Evolutionary conservation across 2,329 filamentous ascomycete genomes (phyloP).

Genomic region (Ceratocystis huliohia): DNA sequence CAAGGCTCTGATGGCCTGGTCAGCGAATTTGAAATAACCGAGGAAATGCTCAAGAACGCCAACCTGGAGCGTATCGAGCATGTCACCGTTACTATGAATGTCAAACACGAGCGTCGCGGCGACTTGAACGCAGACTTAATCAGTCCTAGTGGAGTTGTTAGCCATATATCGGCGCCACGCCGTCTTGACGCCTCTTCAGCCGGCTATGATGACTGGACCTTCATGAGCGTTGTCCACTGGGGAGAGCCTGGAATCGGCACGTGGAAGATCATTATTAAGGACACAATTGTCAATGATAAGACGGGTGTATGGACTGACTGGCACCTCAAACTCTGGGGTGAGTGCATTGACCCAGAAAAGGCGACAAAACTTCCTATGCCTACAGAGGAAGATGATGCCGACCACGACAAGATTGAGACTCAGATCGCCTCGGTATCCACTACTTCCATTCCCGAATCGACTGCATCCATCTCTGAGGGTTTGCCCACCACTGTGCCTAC

Average conservation of each 20-base stretch:
- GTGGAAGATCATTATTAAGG: constrained; percentile 85
- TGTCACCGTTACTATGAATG: constrained; percentile 95
- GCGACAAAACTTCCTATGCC: constrained; percentile 70
- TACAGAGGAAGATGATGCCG: constrained; percentile 66
- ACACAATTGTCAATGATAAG: constrained; percentile 63
- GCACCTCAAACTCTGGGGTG: constrained; percentile 89
- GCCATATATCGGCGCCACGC: constrained; percentile 68
- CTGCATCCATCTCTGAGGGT: constrained; percentile 45
- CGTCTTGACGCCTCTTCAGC: constrained; percentile 49
- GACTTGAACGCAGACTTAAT: constrained; percentile 86
- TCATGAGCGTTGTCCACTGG: constrained; percentile 98
- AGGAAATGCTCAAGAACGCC: constrained; percentile 64
- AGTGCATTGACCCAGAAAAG: constrained; percentile 62
- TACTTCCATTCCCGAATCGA: constrained; percentile 35
- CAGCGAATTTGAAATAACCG: constrained; percentile 69
- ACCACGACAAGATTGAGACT: constrained; percentile 57
- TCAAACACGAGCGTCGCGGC: constrained; percentile 73
- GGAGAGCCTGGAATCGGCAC: constrained; percentile 77
- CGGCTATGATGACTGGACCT: constrained; percentile 93
- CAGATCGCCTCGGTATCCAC: constrained; percentile 36
- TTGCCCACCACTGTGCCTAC: constrained; percentile 37
- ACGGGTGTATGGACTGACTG: constrained; percentile 76
- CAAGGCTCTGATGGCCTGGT: constrained; percentile 70
- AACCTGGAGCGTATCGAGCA: constrained; percentile 85
- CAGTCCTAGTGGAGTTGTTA: constrained; percentile 69